Conservation (phyloP, 176 grass and related monocot species). For the Paspalum vaginatum region DNA sequence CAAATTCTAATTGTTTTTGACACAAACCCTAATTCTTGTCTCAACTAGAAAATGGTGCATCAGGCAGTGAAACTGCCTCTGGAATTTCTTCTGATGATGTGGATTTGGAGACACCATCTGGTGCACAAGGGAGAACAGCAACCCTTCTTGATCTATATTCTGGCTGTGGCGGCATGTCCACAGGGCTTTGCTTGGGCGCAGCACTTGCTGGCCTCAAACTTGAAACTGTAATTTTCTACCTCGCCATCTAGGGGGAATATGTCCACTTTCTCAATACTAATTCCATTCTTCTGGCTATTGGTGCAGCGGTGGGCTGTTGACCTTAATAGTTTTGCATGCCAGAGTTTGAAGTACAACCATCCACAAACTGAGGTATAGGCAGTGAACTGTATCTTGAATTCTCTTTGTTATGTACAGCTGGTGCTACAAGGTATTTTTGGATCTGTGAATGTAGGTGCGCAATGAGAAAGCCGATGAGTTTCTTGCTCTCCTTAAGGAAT, state of each 20-base stretch:
- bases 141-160: constrained; percentile 85
- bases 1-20: background rate
- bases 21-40: background rate
- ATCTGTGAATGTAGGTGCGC: constrained; percentile 48
- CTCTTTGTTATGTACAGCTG: background rate
- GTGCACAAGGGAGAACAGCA: constrained; percentile 26
- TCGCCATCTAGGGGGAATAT: background rate
- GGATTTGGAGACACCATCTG: constrained; percentile 38
- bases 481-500: constrained; percentile 63
- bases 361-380: constrained; percentile 64
- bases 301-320: constrained; percentile 84
- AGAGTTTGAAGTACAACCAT: constrained; percentile 84
- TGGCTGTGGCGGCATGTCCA: constrained; percentile 94
- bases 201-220: constrained; percentile 67
- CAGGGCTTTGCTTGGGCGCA: constrained; percentile 76
- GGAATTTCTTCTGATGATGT: constrained; percentile 60
- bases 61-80: constrained; percentile 52
- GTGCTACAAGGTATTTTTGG: background rate
- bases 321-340: constrained; percentile 61
- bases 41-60: constrained; percentile 45
- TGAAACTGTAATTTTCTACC: constrained; percentile 56
- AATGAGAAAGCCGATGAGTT: constrained; percentile 84
- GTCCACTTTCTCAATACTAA: background rate
- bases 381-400: background rate
- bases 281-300: background rate